A percentile compares a stretch with the other conserved stretches of the same genome.
These are phyloP conservation scores for Talinum fruticosum DNA, from an alignment of 148 eudicot genomes.

Conservation along the genomic window DNA sequence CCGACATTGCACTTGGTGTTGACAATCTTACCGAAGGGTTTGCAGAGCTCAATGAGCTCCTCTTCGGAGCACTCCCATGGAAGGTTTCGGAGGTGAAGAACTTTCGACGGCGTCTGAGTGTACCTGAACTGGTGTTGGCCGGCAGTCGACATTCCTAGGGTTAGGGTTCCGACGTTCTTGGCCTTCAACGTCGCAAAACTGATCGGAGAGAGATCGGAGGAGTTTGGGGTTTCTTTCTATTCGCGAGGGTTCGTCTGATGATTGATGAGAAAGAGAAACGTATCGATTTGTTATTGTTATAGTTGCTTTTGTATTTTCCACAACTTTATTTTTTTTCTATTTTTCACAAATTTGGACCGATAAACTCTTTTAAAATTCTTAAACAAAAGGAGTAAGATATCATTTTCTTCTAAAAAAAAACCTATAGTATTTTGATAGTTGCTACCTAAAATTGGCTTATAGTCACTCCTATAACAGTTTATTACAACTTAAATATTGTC, in stretches of 20 bases:
- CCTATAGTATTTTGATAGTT: no score
- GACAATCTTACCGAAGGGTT: constrained; percentile 68
- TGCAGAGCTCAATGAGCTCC: constrained; percentile 65
- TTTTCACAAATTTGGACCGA: no score
- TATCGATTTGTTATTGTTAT: not conserved
- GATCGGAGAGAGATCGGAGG: not conserved
- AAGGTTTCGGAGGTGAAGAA: constrained; percentile 68
- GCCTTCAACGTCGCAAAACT: not conserved
- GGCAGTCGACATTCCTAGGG: constrained; percentile 38
- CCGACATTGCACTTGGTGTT: constrained; percentile 83
- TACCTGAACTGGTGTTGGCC: constrained; percentile 60
- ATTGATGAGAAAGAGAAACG: not conserved
- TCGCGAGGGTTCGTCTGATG: not conserved
- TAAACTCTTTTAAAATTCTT: no score
- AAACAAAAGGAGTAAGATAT: no score
- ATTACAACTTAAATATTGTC: no score
- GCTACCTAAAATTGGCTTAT: no score
- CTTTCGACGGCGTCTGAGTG: constrained; percentile 82
- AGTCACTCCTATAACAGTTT: no score
- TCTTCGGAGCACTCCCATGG: constrained; percentile 86
- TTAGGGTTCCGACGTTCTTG: constrained; percentile 6
- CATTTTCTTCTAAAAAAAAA: no score
- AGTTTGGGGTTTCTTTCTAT: constrained; percentile 2
- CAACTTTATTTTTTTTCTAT: no score
- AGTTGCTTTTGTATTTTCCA: not conserved